phyloP scores from a whole-genome alignment of 108 stramenopile species.

The Aurantiochytrium sp. region DNA sequence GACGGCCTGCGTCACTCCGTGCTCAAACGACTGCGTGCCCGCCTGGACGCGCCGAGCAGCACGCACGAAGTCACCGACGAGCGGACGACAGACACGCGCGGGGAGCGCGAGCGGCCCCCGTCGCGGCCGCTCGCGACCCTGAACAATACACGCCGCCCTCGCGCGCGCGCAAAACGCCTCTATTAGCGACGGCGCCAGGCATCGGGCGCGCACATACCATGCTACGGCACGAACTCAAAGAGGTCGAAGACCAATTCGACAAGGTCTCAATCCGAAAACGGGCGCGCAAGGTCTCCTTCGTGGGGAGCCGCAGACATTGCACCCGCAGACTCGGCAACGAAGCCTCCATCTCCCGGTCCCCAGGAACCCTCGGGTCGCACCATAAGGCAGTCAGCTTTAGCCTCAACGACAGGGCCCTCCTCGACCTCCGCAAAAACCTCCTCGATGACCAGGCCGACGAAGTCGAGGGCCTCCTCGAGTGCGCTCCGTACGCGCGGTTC shows the following conservation, averaged over 20 bases:
- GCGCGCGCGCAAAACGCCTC: too few species aligned
- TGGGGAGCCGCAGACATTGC: background rate
- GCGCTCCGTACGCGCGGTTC: background rate
- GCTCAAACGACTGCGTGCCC: too few species aligned
- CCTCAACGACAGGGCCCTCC: background rate
- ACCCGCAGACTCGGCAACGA: background rate
- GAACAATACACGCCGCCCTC: too few species aligned
- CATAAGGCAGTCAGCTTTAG: constrained; percentile 25
- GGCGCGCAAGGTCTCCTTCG: background rate
- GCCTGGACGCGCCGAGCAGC: too few species aligned
- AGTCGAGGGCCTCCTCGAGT: background rate
- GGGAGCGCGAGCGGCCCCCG: too few species aligned
- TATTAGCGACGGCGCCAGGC: too few species aligned
- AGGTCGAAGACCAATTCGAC: background rate
- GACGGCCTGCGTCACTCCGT: too few species aligned
- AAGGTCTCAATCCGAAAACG: background rate
- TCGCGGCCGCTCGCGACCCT: too few species aligned
- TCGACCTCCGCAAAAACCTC: background rate
- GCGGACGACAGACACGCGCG: too few species aligned
- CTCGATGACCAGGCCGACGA: background rate
- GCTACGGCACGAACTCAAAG: background rate
- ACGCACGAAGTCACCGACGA: too few species aligned
- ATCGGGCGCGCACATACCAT: too few species aligned
- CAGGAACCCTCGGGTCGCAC: background rate
- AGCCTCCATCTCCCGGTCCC: background rate